A percentile compares a stretch with the other conserved stretches of the same genome.
Conservation (phyloP, 2,329 filamentous ascomycete species). For the Fusarium temperatum region DNA sequence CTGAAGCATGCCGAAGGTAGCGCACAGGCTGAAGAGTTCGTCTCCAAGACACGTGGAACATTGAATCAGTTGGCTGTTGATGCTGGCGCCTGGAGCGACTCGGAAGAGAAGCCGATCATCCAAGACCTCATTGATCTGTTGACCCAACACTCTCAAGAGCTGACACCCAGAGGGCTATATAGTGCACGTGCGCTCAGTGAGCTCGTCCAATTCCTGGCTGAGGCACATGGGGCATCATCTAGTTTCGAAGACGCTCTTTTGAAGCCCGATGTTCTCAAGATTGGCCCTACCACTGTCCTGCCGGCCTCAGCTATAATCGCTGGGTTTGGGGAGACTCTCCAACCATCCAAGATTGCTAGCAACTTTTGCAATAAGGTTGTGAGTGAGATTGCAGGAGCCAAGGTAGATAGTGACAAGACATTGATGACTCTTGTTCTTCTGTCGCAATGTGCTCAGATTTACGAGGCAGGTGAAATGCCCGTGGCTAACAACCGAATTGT, state of each 20-base stretch:
- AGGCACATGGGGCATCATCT: constrained; percentile 56
- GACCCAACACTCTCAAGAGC: constrained; percentile 52
- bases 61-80: constrained; percentile 48
- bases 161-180: constrained; percentile 60
- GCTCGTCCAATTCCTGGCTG: constrained; percentile 57
- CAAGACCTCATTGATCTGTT: constrained; percentile 56
- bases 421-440: constrained; percentile 62
- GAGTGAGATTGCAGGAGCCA: constrained; percentile 66
- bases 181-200: constrained; percentile 61
- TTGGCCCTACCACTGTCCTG: constrained; percentile 57
- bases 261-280: constrained; percentile 57
- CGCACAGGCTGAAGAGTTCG: constrained; percentile 54
- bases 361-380: constrained; percentile 68
- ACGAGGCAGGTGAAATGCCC: constrained; percentile 61
- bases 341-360: constrained; percentile 57
- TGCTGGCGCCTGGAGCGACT: constrained; percentile 51
- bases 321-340: constrained; percentile 61
- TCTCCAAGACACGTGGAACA: constrained; percentile 51
- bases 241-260: constrained; percentile 59
- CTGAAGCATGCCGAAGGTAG: constrained; percentile 49
- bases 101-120: constrained; percentile 50
- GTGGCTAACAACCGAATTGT: constrained; percentile 76
- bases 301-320: constrained; percentile 59
- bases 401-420: constrained; percentile 54
- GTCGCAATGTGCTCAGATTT: constrained; percentile 62